phyloP scores from a whole-genome alignment of 2,329 filamentous ascomycete genomes.

The Trichoderma atrobrunneum region DNA sequence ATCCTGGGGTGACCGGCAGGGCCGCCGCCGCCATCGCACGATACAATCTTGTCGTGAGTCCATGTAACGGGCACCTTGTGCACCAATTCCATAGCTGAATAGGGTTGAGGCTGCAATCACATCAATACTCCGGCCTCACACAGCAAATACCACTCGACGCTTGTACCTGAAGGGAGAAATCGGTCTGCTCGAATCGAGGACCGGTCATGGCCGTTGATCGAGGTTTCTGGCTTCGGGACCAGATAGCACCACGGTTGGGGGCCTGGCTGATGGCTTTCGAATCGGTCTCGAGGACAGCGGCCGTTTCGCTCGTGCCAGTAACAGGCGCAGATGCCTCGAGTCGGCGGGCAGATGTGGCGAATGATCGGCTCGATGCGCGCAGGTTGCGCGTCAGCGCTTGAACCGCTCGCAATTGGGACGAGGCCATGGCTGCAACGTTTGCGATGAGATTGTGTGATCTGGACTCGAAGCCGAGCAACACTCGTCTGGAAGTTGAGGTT shows the following conservation, averaged over 20 bases:
- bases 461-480: conserved; percentile 8
- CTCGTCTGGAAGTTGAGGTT: not conserved
- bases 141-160: not conserved
- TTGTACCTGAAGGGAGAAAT: conserved; percentile 82
- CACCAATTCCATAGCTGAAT: conserved; percentile 90
- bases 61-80: conserved; percentile 94
- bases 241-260: conserved; percentile 77
- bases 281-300: conserved; percentile 41
- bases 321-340: conserved; percentile 44
- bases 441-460: conserved; percentile 13
- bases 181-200: conserved; percentile 94
- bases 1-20: conserved; percentile 86
- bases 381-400: conserved; percentile 44
- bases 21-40: conserved; percentile 90
- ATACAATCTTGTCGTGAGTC: conserved; percentile 77
- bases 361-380: conserved; percentile 45
- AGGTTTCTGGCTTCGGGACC: conserved; percentile 83
- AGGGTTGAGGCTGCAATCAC: conserved; percentile 70
- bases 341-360: conserved; percentile 48
- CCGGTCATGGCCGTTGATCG: conserved; percentile 84
- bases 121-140: not conserved
- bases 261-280: conserved; percentile 66
- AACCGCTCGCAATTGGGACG: conserved; percentile 46
- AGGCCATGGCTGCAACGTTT: conserved; percentile 37
- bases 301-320: conserved; percentile 39